Evolutionary conservation across 1,284 basidiomycete genomes (phyloP).

Genomic region (Porogramme epimiltina): DNA sequence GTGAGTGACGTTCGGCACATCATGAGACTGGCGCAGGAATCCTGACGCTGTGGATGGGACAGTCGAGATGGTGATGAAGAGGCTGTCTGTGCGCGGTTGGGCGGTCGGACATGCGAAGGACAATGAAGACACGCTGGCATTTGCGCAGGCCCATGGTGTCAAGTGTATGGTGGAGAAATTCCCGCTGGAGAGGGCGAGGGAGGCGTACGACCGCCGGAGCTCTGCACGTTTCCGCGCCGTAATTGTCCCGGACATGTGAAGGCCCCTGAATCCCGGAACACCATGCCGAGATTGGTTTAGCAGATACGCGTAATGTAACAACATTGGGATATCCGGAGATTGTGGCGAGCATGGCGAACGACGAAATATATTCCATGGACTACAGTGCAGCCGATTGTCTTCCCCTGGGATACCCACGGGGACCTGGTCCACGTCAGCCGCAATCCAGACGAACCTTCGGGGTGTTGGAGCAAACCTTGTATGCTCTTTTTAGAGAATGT

Average conservation of each 20-base stretch:
- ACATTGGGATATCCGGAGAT: too few relatives aligned
- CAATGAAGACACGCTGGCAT: constrained; percentile 24
- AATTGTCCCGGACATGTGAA: constrained; percentile 22
- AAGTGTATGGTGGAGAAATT: constrained; percentile 27
- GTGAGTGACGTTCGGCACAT: not conserved
- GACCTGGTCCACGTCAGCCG: too few relatives aligned
- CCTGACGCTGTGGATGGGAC: constrained; percentile 21
- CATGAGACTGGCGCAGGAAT: constrained; percentile 8
- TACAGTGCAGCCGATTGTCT: too few relatives aligned
- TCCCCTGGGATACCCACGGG: too few relatives aligned
- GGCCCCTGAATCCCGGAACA: too few relatives aligned
- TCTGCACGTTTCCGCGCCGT: constrained; percentile 30
- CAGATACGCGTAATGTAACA: too few relatives aligned
- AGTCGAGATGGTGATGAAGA: not conserved
- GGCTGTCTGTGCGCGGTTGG: constrained; percentile 24
- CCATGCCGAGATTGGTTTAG: too few relatives aligned
- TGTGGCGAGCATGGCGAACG: too few relatives aligned
- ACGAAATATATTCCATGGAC: too few relatives aligned
- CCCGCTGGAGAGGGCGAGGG: constrained; percentile 28
- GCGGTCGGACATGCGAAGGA: constrained; percentile 25
- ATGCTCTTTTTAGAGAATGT: too few relatives aligned
- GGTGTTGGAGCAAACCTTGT: too few relatives aligned
- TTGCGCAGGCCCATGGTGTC: constrained; percentile 23
- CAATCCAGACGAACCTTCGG: too few relatives aligned
- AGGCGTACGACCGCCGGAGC: constrained; percentile 25